phyloP scores from a whole-genome alignment of 2,329 filamentous ascomycete species.

The Fusarium siculi region DNA sequence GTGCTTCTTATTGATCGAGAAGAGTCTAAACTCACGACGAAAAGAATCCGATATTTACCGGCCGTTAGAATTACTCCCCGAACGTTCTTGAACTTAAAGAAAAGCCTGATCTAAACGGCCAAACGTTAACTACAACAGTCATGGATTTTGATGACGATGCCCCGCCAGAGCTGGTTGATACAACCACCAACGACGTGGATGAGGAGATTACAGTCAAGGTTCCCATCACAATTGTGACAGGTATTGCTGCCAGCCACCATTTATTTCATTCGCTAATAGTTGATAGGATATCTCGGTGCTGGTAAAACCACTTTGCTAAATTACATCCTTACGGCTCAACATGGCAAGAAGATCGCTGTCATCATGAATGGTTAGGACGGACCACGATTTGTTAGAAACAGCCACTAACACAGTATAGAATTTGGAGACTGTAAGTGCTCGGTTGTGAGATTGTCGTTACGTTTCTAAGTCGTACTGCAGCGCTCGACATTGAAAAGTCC shows the following conservation, averaged over 20 bases:
- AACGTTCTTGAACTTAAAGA: neutral
- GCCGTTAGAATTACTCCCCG: neutral
- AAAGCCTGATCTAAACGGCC: neutral
- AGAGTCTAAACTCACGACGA: neutral
- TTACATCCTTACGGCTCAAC: conserved; percentile 92
- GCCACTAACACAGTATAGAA: conserved; percentile 61
- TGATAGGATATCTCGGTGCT: conserved; percentile 88
- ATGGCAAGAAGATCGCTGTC: conserved; percentile 98
- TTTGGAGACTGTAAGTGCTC: conserved; percentile 78
- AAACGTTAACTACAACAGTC: conserved; percentile 19
- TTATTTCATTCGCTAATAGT: neutral
- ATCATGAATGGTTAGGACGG: conserved; percentile 81
- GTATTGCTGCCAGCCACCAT: conserved; percentile 50
- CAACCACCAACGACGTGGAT: conserved; percentile 49
- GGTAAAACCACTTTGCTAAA: conserved; percentile 96
- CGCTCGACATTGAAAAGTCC: conserved; percentile 94
- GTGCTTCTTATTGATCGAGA: neutral
- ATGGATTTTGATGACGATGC: conserved; percentile 76
- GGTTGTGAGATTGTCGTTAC: neutral
- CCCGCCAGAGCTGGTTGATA: conserved; percentile 72
- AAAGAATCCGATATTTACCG: no score
- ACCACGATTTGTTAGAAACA: neutral
- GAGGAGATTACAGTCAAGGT: conserved; percentile 72
- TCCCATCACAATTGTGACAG: conserved; percentile 87
- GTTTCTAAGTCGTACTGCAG: conserved; percentile 55